Percentiles rank a stretch among this genome's conserved stretches.
Conservation (phyloP, 306 rosid species). For the Trifolium fragiferum region DNA sequence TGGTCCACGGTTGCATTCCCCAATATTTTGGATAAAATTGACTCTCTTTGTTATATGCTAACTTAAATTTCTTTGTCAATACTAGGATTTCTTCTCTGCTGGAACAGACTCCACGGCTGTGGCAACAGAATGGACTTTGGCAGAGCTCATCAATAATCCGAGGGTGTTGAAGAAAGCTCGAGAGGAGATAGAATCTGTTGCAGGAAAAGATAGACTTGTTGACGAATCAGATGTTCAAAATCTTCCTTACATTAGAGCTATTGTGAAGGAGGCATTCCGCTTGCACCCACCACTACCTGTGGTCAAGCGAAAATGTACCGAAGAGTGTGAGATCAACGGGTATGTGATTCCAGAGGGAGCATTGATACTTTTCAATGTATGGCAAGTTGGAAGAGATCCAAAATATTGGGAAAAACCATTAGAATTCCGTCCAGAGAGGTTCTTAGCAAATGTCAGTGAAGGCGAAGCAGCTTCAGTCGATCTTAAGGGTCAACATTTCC, state of each 20-base stretch:
- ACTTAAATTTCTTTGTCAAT: neutral
- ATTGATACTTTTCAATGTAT: slow-evolving; percentile 46
- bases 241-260: slow-evolving; percentile 62
- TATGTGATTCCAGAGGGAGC: slow-evolving; percentile 51
- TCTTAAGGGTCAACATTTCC: slow-evolving; percentile 48
- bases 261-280: slow-evolving; percentile 56
- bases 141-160: slow-evolving; percentile 63
- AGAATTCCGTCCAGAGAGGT: slow-evolving; percentile 52
- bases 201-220: slow-evolving; percentile 49
- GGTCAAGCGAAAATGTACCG: slow-evolving; percentile 46
- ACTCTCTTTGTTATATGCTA: too few species aligned
- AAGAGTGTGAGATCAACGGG: slow-evolving; percentile 43
- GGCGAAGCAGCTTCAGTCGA: slow-evolving; percentile 29
- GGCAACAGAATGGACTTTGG: slow-evolving; percentile 50
- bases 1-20: too few species aligned
- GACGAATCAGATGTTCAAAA: slow-evolving; percentile 54
- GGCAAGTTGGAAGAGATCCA: slow-evolving; percentile 64
- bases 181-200: slow-evolving; percentile 50
- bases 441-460: slow-evolving; percentile 8
- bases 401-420: slow-evolving; percentile 49
- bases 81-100: slow-evolving; percentile 60
- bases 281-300: slow-evolving; percentile 62
- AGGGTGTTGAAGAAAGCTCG: slow-evolving; percentile 46
- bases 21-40: too few species aligned
- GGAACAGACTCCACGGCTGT: slow-evolving; percentile 48